Conservation (phyloP, 2,329 filamentous ascomycete genomes). For the Chaetomium sp. region DNA sequence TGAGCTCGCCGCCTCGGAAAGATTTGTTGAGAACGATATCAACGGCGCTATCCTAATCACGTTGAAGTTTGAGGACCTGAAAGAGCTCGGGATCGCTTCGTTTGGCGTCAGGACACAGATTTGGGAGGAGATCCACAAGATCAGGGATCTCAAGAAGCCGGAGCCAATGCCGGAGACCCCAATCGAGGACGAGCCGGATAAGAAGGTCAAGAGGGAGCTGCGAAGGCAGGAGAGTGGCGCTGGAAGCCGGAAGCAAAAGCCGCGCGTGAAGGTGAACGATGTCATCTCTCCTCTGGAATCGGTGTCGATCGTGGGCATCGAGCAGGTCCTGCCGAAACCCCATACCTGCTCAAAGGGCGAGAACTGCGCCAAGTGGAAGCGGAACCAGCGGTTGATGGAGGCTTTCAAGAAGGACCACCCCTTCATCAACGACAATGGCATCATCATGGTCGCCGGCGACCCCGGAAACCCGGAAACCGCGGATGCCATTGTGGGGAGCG, state of each 20-base stretch:
- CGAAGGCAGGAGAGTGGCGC: constrained; percentile 44
- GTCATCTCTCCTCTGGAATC: constrained; percentile 78
- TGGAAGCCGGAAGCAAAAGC: constrained; percentile 45
- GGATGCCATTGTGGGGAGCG: constrained; percentile 56
- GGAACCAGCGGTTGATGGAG: constrained; percentile 75
- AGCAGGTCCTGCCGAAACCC: constrained; percentile 81
- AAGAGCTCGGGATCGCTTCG: constrained; percentile 77
- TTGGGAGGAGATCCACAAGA: constrained; percentile 75
- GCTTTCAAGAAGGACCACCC: constrained; percentile 77
- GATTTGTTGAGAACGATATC: constrained; percentile 91
- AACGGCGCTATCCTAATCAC: constrained; percentile 83
- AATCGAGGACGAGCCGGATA: constrained; percentile 62
- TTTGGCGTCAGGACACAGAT: constrained; percentile 79
- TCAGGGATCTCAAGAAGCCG: constrained; percentile 59
- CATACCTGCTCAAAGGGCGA: constrained; percentile 87
- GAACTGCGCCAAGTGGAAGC: constrained; percentile 78
- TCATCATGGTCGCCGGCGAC: constrained; percentile 76
- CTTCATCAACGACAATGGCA: constrained; percentile 63
- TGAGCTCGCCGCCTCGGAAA: constrained; percentile 74
- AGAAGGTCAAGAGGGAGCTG: constrained; percentile 51
- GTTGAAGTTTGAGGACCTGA: constrained; percentile 86
- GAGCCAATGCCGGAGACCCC: constrained; percentile 59
- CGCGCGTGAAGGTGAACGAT: constrained; percentile 56
- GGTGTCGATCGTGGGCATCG: constrained; percentile 88
- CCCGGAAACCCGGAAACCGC: constrained; percentile 74